Evolutionary conservation across 2,329 filamentous ascomycete species (phyloP), one percentile per base, ranked within the genome.

Genomic region (Neofusicoccum parvum): DNA sequence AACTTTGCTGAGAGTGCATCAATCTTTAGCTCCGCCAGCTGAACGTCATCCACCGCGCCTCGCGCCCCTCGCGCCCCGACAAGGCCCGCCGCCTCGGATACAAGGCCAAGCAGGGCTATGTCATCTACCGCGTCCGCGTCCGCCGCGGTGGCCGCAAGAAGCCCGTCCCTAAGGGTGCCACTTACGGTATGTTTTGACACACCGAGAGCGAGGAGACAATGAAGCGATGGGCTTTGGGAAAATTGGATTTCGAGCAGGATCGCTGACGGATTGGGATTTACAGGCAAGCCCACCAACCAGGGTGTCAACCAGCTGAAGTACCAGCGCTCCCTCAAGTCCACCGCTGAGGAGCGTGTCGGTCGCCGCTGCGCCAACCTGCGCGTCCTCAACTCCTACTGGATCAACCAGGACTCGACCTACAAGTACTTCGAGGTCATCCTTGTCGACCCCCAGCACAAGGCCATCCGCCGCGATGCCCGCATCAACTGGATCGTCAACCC

Each of bases 401-500:
- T 99, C 88, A 99, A 99, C 92, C 93, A 98, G 89, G 95, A 99
- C 88, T 97, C 94, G 69, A 99, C 95, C 85, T 99, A 98, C 92
- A 99, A 99, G 89, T 99, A 99, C 92, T 99, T 89, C 88, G 95
- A 99, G 87, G 90, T 98, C 84, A 98, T 99, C 87, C 92, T 97
- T 80, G 94, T 99, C 81, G 95, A 99, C 87, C 95, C 95, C 82
- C 92, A 96, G 87, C 95, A 99, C 92, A 98, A 98, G 90, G 95
- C 95, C 80, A 99, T 99, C 88, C 95, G 95, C 84, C 92, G 91
- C 80, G 95, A 99, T 83, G 87, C 95, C 79, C 94, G 95, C 85
- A 98, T 99, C 92, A 99, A 97, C 92, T 99, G 95, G 95, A 99
- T 99, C 88, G 92, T 94, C 86, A 96, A 96, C 86, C 91, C 95